These are phyloP conservation scores for Amauroascus niger DNA, from an alignment of 2,329 filamentous ascomycete species.

Conservation along the genomic window DNA sequence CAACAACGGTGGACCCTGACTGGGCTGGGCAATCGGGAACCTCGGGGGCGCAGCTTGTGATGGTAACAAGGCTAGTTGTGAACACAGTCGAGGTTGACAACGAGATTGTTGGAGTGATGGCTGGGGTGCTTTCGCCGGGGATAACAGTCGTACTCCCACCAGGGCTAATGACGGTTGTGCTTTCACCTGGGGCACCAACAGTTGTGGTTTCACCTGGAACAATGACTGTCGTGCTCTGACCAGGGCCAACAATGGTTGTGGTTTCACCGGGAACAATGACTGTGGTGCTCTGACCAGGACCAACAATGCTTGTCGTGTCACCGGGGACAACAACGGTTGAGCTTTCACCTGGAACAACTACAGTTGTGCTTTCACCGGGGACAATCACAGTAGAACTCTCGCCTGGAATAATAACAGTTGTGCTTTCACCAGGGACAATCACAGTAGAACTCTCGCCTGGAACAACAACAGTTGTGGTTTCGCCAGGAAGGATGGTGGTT, in stretches of 20 bases:
- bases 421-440: background rate
- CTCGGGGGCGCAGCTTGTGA: conserved; percentile 34
- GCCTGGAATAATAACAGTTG: background rate
- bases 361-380: background rate
- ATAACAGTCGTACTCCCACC: background rate
- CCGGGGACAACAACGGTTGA: background rate
- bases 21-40: conserved; percentile 45
- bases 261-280: background rate
- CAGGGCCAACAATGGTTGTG: background rate
- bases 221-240: background rate
- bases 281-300: background rate
- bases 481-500: background rate
- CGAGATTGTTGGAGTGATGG: conserved; percentile 7
- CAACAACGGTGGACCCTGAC: conserved; percentile 39
- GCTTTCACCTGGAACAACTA: background rate
- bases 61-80: conserved; percentile 30
- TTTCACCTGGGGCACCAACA: background rate
- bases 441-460: background rate
- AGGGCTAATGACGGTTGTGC: background rate
- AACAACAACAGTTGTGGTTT: background rate
- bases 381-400: background rate
- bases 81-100: conserved; percentile 32
- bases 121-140: background rate
- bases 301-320: background rate
- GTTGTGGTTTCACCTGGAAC: background rate